Base-by-base conservation (phyloP, 129 eudicot genomes). In the Escallonia rubra region DNA sequence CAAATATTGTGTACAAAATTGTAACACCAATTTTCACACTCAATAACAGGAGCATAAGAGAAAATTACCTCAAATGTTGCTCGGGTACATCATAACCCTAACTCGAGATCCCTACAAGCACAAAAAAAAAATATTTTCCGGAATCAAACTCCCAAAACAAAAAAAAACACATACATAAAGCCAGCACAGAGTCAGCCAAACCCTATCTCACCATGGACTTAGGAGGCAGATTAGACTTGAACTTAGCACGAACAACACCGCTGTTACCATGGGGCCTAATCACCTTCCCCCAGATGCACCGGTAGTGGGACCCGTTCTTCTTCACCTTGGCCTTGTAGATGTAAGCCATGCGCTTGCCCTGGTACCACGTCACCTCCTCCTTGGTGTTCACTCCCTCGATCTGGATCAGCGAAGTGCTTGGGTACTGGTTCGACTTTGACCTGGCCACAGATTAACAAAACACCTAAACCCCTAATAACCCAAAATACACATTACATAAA, bases 51-150 rank as follows among this genome's bases (percentile, higher is more conserved):
- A 57, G 9, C 54, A 56, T 8, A 61, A 8, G 42, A 0, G 41
- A 2, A 39, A 13, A 67, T 10, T 80, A 85, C 96, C 91, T 89
- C 73, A 88, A 38, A 85, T 88, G 76, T 83, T 85, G 85, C 96
- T 88, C 15, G 96, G 96, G 77, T 75, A 88, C 96, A 88, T 88
- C 75, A 88, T 71, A 15, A 88, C 96, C 73, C 96, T 82, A 56
- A 88, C 85, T 73, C 86, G 82, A 57, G 82, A 75, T 69, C 92
- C 92, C 96, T 88, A 75, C 69, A 80, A 73, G 56, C 38, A 63
- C 1, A 23, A 0, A 23, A 23, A 0, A 23, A 15, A 41, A 39
- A 61, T 11, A 13, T 43, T 52, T 43, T 5, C 5, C 6, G 59
- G 43, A 15, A 0, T 46, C 40, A 43, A 4, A n/a, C 13, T 38